Percentiles rank a stretch among this genome's conserved stretches.
phyloP scores from a whole-genome alignment of 306 rosid genomes.

The Quercus cerris region DNA sequence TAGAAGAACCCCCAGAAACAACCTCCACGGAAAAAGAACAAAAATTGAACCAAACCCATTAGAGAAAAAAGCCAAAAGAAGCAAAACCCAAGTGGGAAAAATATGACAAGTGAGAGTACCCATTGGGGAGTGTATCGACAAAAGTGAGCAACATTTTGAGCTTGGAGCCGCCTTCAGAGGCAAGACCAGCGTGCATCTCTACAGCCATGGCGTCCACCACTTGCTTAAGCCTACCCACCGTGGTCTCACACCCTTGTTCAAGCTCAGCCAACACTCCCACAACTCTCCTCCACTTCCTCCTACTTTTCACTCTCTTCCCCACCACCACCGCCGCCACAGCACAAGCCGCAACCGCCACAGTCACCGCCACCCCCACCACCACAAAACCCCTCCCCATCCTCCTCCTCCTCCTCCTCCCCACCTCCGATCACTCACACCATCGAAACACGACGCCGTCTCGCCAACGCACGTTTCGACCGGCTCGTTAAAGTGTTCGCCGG shows the following conservation, averaged over 20 bases:
- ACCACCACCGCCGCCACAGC: slow-evolving; percentile 79
- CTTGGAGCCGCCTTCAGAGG: slow-evolving; percentile 95
- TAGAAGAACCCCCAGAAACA: background rate
- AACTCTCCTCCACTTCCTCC: slow-evolving; percentile 75
- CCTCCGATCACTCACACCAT: slow-evolving; percentile 42
- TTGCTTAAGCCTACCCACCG: slow-evolving; percentile 65
- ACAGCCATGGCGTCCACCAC: slow-evolving; percentile 97
- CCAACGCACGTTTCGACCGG: background rate
- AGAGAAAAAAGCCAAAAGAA: background rate
- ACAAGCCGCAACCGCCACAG: slow-evolving; percentile 68
- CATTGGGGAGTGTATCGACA: slow-evolving; percentile 82
- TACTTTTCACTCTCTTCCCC: slow-evolving; percentile 64
- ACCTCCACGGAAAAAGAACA: background rate
- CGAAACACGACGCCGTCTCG: slow-evolving; percentile 46
- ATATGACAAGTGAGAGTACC: slow-evolving; percentile 43
- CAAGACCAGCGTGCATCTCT: slow-evolving; percentile 99
- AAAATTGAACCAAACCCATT: background rate
- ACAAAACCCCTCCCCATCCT: slow-evolving; percentile 35
- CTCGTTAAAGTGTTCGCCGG: background rate
- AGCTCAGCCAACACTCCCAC: slow-evolving; percentile 63
- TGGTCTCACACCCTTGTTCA: slow-evolving; percentile 66
- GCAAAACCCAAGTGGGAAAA: background rate
- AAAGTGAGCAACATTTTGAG: slow-evolving; percentile 95
- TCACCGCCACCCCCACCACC: slow-evolving; percentile 58
- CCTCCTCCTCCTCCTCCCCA: slow-evolving; percentile 40